Conservation (phyloP, 441 rosid genomes). For the Biscutella auriculata region DNA sequence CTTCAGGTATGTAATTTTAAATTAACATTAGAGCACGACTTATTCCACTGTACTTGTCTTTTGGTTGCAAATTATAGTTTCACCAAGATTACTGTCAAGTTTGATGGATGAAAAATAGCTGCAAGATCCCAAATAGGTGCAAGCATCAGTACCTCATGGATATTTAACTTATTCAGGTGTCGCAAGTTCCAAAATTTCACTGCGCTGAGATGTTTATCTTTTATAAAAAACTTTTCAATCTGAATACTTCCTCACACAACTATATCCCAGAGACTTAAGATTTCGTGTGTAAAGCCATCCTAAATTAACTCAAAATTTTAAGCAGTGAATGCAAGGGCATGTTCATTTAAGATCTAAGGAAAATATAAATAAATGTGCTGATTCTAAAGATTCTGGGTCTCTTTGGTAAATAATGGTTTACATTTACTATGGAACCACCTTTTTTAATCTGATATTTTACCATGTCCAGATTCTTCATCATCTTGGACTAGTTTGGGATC, state of each 20-base stretch:
- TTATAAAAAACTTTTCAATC: neutral
- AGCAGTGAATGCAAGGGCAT: conserved; percentile 5
- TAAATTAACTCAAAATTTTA: neutral
- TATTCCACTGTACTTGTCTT: neutral
- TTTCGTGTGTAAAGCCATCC: neutral
- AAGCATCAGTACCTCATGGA: too few relatives aligned
- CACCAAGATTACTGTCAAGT: too few relatives aligned
- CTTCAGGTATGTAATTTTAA: conserved; percentile 53
- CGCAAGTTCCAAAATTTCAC: neutral
- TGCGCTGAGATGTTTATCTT: conserved; percentile 1
- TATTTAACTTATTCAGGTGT: neutral
- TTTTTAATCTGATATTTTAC: neutral
- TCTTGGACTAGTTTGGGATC: conserved; percentile 78
- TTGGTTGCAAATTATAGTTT: neutral
- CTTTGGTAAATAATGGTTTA: conserved; percentile 1
- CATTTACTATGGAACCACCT: neutral
- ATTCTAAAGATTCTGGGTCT: neutral
- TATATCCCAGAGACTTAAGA: neutral
- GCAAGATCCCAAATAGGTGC: too few relatives aligned
- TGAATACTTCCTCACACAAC: neutral
- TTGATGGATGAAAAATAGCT: too few relatives aligned
- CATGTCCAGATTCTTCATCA: conserved; percentile 71
- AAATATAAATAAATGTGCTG: neutral
- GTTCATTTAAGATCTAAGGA: conserved; percentile 3
- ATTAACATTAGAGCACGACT: neutral